Evolutionary conservation across 371 early-diverging fungal genomes (phyloP), one percentile per base, ranked within the genome.

Genomic region (Mortierella polycephala): DNA sequence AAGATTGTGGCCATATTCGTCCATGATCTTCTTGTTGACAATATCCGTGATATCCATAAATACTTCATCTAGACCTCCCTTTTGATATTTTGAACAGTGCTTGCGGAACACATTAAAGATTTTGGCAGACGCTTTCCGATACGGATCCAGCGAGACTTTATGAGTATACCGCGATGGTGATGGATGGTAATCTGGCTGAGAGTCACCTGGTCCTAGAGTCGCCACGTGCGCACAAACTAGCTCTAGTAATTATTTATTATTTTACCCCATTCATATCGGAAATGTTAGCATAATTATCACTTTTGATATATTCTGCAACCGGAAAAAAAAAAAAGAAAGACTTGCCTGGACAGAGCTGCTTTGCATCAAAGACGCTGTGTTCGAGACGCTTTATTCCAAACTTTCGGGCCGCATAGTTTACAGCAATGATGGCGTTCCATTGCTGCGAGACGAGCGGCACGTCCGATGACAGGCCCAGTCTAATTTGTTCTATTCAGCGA

Each of bases 121-220:
- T 46, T 83, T 82, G 51, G 83, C 84, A 41, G 92, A 90, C 10
- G 92, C 94, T 10, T 85, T 75, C 23, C 94, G 86, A 81, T 95
- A 95, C n/a, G 90, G 88, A 54, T 94, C 95, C 21, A 98, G 81
- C 2, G 93, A 92, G 14, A 94, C 96, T 81, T 98, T 98, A 82
- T 98, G 97, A 0, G 95, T 94, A 20, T 70, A 77, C 11, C 85
- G 85, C 37, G 83, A 74, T 16, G 95, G 95, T 2, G 88, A 80
- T n/a, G 82, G 73, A 62, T 95, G 87, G 69, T 97, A 96, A 0
- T 83, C 84, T 0, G 89, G 85, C 5, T 89, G 86, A 1, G 83
- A 79, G 8, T 93, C 91, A 18, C 87, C 90, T 9, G 83, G 84
- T 4, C 87, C 87, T 68, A 91, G 93, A 0, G 96, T 96, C 2